phyloP scores from a whole-genome alignment of 1,284 basidiomycete species.

The Pulveroboletus sp. region DNA sequence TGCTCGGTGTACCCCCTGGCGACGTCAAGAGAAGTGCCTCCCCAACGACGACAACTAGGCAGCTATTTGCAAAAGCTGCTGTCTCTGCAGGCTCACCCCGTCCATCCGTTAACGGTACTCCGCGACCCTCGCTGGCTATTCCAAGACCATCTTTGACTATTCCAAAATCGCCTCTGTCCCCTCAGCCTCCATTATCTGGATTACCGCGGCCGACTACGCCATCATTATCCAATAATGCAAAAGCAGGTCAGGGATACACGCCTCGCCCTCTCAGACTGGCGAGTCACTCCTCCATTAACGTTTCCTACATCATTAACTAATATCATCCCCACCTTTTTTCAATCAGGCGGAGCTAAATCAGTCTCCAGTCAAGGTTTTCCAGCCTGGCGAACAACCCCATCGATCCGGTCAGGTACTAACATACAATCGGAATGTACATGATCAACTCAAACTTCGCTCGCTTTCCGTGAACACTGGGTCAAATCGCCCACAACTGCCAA shows the following conservation, averaged over 20 bases:
- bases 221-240: constrained; percentile 6
- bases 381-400: constrained; percentile 33
- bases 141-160: constrained; percentile 26
- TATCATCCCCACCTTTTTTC: not conserved
- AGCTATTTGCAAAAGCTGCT: constrained; percentile 10
- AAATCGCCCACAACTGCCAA: constrained; percentile 2
- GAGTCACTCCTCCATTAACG: constrained; percentile 14
- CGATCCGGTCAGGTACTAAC: constrained; percentile 30
- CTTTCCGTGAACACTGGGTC: constrained; percentile 16
- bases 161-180: constrained; percentile 20
- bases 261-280: constrained; percentile 26
- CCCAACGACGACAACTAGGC: constrained; percentile 11
- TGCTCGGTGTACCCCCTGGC: constrained; percentile 2
- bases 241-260: constrained; percentile 9
- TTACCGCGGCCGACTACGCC: constrained; percentile 22
- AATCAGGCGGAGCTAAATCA: constrained; percentile 14
- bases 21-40: constrained; percentile 11
- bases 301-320: constrained; percentile 14
- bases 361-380: constrained; percentile 13
- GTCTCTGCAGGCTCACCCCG: constrained; percentile 14
- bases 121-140: constrained; percentile 27
- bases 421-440: constrained; percentile 41
- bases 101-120: constrained; percentile 15
- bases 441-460: constrained; percentile 32
- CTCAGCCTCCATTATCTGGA: constrained; percentile 16